These are phyloP conservation scores for Meira nashicola DNA, from an alignment of 1,284 basidiomycete species.

Conservation along the genomic window DNA sequence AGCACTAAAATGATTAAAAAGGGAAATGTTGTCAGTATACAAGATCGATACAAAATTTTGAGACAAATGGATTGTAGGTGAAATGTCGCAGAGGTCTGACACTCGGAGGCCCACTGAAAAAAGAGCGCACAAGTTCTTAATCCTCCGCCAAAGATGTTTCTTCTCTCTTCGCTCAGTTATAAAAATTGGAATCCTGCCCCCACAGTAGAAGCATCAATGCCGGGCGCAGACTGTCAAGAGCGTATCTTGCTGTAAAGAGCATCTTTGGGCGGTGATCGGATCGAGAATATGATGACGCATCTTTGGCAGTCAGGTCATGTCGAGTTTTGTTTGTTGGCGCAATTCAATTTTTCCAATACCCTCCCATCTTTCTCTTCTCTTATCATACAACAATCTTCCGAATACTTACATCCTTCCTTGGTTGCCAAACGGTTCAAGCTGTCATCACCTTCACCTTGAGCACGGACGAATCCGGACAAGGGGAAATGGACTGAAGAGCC, in stretches of 20 bases:
- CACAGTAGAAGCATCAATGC: background rate
- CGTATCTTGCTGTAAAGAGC: constrained; percentile 2
- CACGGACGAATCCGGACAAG: constrained; percentile 86
- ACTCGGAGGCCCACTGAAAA: constrained; percentile 39
- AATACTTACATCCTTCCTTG: constrained; percentile 80
- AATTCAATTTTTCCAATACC: background rate
- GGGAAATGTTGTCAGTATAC: background rate
- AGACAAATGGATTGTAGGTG: too few relatives aligned
- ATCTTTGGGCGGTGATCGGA: too few relatives aligned
- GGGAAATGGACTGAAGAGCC: constrained; percentile 84
- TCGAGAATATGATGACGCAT: constrained; percentile 4
- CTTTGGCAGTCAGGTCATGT: background rate
- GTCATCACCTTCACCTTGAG: constrained; percentile 95
- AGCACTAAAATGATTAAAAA: constrained; percentile 25
- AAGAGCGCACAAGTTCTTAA: constrained; percentile 47
- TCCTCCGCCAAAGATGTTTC: constrained; percentile 20
- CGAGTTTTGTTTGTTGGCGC: background rate
- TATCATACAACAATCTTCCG: too few relatives aligned
- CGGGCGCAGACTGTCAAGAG: constrained; percentile 42
- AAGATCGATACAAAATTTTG: too few relatives aligned
- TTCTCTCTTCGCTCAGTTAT: constrained; percentile 40
- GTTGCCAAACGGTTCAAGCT: constrained; percentile 94
- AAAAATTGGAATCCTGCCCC: constrained; percentile 44
- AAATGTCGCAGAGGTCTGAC: constrained; percentile 50
- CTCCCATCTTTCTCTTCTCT: background rate